A percentile compares a stretch with the other conserved stretches of the same genome.
Conservation (phyloP, 306 rosid species). For the Malus orientalis region DNA sequence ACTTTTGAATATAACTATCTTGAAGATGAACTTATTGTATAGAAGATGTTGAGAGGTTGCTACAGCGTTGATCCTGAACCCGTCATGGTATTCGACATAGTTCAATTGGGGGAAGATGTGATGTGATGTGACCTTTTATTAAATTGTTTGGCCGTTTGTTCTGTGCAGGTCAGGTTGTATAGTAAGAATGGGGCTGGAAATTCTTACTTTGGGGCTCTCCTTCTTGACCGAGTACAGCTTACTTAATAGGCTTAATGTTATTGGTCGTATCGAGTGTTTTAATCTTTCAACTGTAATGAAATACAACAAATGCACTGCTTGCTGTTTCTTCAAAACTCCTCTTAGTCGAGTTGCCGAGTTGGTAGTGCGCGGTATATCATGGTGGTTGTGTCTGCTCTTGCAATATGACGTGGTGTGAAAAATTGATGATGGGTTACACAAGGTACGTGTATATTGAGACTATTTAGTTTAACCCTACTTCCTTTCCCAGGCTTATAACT, state of each 20-base stretch:
- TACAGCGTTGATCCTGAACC: neutral
- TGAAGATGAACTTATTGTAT: constrained; percentile 85
- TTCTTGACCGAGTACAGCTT: neutral
- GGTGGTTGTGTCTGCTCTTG: no score
- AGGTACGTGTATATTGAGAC: no score
- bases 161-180: neutral
- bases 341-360: no score
- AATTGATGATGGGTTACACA: no score
- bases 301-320: no score
- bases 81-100: neutral
- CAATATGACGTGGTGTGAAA: no score
- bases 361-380: no score
- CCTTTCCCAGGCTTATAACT: no score
- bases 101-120: neutral
- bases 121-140: neutral
- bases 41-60: constrained; percentile 27
- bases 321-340: no score
- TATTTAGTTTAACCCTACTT: no score
- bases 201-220: neutral
- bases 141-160: neutral
- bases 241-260: neutral
- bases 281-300: neutral
- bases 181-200: neutral
- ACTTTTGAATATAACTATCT: constrained; percentile 91
- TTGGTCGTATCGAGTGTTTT: neutral